A percentile compares a stretch with the other conserved stretches of the same genome.
Conservation (phyloP, 805 yeast species). For the Tanozyma kutaoensis region DNA sequence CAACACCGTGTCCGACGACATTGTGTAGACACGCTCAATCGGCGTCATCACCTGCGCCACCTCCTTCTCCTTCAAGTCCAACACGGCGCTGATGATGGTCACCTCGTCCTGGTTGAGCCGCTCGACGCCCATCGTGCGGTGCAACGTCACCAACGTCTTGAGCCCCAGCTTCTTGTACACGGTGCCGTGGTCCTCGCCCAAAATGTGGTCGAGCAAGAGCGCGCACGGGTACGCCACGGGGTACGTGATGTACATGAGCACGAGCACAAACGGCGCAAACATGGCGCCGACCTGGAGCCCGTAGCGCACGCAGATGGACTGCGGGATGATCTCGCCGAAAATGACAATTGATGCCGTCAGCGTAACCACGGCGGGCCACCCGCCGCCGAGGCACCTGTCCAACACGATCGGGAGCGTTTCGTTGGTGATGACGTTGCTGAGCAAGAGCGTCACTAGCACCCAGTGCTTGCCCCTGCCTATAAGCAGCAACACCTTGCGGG, state of each 20-base stretch:
- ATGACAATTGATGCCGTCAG: slow-evolving; percentile 89
- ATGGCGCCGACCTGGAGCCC: slow-evolving; percentile 86
- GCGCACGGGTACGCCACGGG: slow-evolving; percentile 93
- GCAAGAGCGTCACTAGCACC: slow-evolving; percentile 80
- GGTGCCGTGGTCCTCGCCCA: slow-evolving; percentile 96
- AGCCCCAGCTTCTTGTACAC: slow-evolving; percentile 86
- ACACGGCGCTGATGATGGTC: slow-evolving; percentile 85
- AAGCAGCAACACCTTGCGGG: slow-evolving; percentile 57
- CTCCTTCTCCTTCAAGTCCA: slow-evolving; percentile 85
- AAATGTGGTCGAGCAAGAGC: slow-evolving; percentile 56
- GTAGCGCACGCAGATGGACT: slow-evolving; percentile 81
- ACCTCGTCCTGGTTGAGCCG: slow-evolving; percentile 90
- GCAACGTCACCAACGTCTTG: slow-evolving; percentile 86
- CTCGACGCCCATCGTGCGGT: slow-evolving; percentile 91
- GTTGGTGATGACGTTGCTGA: slow-evolving; percentile 84
- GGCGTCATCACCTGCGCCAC: slow-evolving; percentile 91
- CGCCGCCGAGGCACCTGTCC: slow-evolving; percentile 90
- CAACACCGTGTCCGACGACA: slow-evolving; percentile 69
- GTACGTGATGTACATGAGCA: slow-evolving; percentile 78
- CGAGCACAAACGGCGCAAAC: slow-evolving; percentile 77
- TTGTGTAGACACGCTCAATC: slow-evolving; percentile 74
- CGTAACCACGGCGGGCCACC: slow-evolving; percentile 90
- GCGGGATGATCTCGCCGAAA: slow-evolving; percentile 96
- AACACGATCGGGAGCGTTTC: slow-evolving; percentile 90
- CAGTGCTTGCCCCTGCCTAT: slow-evolving; percentile 86